Evolutionary conservation across 208 protist species (phyloP).

Genomic region (Trypanosoma caninum): DNA sequence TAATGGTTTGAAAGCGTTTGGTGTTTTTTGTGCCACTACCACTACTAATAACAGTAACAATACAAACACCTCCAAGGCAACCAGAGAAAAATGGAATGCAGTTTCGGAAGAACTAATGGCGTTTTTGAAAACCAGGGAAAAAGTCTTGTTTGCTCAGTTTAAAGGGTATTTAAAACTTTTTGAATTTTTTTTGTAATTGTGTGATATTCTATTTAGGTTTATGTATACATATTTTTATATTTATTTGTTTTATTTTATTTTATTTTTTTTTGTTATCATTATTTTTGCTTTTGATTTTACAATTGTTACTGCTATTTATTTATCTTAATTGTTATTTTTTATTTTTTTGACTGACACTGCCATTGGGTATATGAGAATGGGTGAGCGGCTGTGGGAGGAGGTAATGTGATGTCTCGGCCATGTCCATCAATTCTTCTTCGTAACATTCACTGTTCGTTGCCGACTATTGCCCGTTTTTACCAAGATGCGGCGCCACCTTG

Average conservation of each 20-base stretch:
- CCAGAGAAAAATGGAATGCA: not conserved
- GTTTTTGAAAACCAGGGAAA: not conserved
- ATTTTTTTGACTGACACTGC: not conserved
- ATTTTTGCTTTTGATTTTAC: not conserved
- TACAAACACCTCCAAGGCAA: not conserved
- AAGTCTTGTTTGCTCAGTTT: not conserved
- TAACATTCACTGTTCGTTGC: slow-evolving; percentile 55
- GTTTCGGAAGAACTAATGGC: not conserved
- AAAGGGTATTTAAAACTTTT: not conserved
- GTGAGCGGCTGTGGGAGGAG: not conserved
- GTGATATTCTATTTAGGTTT: too few species aligned
- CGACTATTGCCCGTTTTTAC: slow-evolving; percentile 48
- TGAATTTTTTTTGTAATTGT: too few species aligned
- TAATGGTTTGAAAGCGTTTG: not conserved
- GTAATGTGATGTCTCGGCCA: slow-evolving; percentile 1
- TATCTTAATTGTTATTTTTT: slow-evolving; percentile 5
- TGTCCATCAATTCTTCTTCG: slow-evolving; percentile 49
- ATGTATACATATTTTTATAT: slow-evolving; percentile 3
- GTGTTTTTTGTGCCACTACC: not conserved
- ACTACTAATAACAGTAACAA: not conserved
- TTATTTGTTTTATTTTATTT: slow-evolving; percentile 1
- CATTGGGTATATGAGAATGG: not conserved
- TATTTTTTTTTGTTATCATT: not conserved
- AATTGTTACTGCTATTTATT: not conserved
- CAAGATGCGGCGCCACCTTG: not conserved